Evolutionary conservation across 75 land plant species (phyloP).

Genomic region (Cryptomeria japonica): DNA sequence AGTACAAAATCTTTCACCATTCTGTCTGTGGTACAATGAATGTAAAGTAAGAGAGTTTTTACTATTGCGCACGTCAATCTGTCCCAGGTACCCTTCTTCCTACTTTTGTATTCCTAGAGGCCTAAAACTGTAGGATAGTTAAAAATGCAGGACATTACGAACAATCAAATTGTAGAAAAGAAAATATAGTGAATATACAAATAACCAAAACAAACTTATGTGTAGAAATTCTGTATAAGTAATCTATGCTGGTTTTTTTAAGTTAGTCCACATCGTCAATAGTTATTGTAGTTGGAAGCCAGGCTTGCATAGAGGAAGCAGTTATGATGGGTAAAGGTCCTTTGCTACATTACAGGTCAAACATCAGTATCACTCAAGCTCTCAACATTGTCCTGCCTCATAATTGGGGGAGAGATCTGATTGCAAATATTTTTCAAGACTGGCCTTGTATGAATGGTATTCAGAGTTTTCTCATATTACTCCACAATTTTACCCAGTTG

Average conservation of each 20-base stretch:
- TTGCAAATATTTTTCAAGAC: too few species aligned
- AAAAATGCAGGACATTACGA: background rate
- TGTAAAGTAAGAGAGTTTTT: background rate
- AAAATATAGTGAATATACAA: background rate
- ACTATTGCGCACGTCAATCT: background rate
- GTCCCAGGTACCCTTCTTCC: background rate
- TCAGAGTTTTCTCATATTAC: too few species aligned
- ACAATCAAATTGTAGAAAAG: background rate
- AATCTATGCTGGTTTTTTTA: background rate
- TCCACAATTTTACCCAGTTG: too few species aligned
- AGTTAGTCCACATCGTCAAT: background rate
- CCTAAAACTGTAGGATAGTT: background rate
- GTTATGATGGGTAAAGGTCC: too few species aligned
- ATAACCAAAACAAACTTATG: background rate
- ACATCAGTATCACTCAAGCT: too few species aligned
- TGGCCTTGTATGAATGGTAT: too few species aligned
- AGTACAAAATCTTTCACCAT: background rate
- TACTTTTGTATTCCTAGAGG: background rate
- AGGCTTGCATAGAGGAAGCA: too few species aligned
- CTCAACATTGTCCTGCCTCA: too few species aligned
- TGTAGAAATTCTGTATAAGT: background rate
- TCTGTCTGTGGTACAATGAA: background rate
- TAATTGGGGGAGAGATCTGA: too few species aligned
- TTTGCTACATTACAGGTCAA: too few species aligned
- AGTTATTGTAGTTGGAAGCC: background rate